A percentile compares a stretch with the other conserved stretches of the same genome.
phyloP scores from a whole-genome alignment of 352 stramenopile genomes.

The Thalassiosira livingstoniorum region DNA sequence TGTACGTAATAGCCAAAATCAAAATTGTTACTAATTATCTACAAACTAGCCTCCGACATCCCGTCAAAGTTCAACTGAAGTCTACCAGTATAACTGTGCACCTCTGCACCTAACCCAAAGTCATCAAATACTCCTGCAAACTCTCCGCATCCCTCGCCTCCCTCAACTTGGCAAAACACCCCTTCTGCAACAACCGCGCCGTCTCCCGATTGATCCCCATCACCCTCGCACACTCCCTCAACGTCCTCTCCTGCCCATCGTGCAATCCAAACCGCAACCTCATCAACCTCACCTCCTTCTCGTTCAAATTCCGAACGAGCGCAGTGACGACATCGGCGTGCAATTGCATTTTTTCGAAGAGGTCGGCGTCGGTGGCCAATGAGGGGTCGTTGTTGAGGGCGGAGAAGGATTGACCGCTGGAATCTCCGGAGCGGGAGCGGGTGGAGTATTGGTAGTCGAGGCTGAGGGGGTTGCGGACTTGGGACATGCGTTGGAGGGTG shows the following conservation, averaged over 20 bases:
- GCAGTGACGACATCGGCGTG: constrained; percentile 75
- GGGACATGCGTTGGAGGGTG: constrained; percentile 55
- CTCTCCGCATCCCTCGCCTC: constrained; percentile 74
- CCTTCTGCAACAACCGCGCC: constrained; percentile 82
- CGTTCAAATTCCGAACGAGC: constrained; percentile 71
- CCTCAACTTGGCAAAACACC: constrained; percentile 86
- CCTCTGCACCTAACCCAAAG: too few species aligned
- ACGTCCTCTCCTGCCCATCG: constrained; percentile 74
- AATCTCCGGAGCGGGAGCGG: constrained; percentile 49
- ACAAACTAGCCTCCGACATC: too few species aligned
- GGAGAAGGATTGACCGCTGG: constrained; percentile 2
- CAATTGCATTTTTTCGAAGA: constrained; percentile 72
- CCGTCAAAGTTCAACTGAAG: too few species aligned
- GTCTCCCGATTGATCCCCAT: constrained; percentile 86
- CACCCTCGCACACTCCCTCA: constrained; percentile 78
- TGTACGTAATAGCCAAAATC: too few species aligned
- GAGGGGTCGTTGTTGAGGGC: neutral
- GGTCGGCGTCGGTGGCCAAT: constrained; percentile 65
- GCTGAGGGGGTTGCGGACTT: constrained; percentile 59
- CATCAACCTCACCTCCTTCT: constrained; percentile 76
- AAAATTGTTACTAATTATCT: too few species aligned
- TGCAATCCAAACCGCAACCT: constrained; percentile 85
- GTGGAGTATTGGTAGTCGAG: constrained; percentile 78
- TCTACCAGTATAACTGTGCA: too few species aligned
- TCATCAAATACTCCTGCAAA: constrained; percentile 83